Evolutionary conservation across 192 early-diverging fungal species (phyloP).

Genomic region (Diversispora eburnea): DNA sequence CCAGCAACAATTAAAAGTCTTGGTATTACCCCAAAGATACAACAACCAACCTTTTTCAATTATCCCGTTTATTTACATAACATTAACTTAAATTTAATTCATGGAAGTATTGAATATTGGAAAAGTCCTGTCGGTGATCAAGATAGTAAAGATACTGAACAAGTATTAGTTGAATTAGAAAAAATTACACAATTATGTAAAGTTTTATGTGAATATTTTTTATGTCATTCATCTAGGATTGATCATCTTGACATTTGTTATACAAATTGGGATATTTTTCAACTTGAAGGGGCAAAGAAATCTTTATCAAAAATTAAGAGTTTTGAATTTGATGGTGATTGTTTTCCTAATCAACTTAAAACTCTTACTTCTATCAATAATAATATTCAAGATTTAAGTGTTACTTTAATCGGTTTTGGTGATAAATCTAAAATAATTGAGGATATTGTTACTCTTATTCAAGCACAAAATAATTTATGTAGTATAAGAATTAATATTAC

Average conservation of each 20-base stretch:
- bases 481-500: background rate
- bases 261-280: background rate
- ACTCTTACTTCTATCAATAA: background rate
- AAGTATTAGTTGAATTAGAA: background rate
- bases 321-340: background rate
- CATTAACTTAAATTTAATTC: background rate
- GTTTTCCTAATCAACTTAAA: background rate
- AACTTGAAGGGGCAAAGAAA: background rate
- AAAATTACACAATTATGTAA: background rate
- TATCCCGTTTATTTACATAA: background rate
- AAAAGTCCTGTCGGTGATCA: background rate
- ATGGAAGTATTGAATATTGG: background rate
- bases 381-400: background rate
- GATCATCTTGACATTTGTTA: background rate
- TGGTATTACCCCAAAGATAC: background rate
- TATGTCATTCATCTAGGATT: background rate
- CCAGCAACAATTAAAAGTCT: background rate
- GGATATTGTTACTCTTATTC: background rate
- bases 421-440: background rate
- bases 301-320: background rate
- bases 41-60: background rate
- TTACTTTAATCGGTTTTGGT: background rate
- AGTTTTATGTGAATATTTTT: slow-evolving; percentile 2
- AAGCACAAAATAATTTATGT: background rate
- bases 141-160: background rate